Conservation (phyloP, 352 stramenopile species). For the Globisporangium lucens region DNA sequence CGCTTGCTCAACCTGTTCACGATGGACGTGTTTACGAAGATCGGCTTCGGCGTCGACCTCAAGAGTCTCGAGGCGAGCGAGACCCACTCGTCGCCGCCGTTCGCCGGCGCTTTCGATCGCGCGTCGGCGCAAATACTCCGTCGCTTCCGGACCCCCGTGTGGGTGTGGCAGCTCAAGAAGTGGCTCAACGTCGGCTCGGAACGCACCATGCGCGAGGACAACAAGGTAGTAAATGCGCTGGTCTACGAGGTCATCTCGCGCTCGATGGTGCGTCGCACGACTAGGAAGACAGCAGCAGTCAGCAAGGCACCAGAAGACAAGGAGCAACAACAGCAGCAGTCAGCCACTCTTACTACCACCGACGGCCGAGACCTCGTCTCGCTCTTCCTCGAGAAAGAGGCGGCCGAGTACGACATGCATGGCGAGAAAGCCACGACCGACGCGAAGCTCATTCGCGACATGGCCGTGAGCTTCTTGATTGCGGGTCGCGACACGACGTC, state of each 20-base stretch:
- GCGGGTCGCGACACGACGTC: slow-evolving; percentile 76
- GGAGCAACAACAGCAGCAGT: not conserved
- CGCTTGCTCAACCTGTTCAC: slow-evolving; percentile 37
- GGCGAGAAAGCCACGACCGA: slow-evolving; percentile 6
- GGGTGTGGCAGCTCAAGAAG: slow-evolving; percentile 22
- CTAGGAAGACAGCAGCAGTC: not conserved
- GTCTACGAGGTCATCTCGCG: slow-evolving; percentile 18
- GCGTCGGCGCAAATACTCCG: slow-evolving; percentile 12
- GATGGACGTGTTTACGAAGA: slow-evolving; percentile 53
- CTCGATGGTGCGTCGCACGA: not conserved
- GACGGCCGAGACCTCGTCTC: slow-evolving; percentile 34
- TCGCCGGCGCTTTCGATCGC: slow-evolving; percentile 32
- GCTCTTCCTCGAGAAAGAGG: slow-evolving; percentile 45
- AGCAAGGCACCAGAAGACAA: not conserved
- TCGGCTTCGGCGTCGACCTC: slow-evolving; percentile 51
- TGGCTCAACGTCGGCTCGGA: slow-evolving; percentile 24
- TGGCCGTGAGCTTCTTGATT: slow-evolving; percentile 80
- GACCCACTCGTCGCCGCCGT: slow-evolving; percentile 12
- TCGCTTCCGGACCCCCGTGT: slow-evolving; percentile 20
- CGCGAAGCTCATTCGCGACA: slow-evolving; percentile 55
- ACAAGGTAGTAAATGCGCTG: slow-evolving; percentile 10
- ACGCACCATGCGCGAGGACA: slow-evolving; percentile 4
- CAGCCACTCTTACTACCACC: not conserved
- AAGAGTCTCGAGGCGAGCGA: slow-evolving; percentile 20
- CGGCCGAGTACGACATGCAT: slow-evolving; percentile 13